A percentile compares a stretch with the other conserved stretches of the same genome.
These are phyloP conservation scores for Aureobasidium sp. DNA, from an alignment of 2,329 filamentous ascomycete species.

Conservation along the genomic window DNA sequence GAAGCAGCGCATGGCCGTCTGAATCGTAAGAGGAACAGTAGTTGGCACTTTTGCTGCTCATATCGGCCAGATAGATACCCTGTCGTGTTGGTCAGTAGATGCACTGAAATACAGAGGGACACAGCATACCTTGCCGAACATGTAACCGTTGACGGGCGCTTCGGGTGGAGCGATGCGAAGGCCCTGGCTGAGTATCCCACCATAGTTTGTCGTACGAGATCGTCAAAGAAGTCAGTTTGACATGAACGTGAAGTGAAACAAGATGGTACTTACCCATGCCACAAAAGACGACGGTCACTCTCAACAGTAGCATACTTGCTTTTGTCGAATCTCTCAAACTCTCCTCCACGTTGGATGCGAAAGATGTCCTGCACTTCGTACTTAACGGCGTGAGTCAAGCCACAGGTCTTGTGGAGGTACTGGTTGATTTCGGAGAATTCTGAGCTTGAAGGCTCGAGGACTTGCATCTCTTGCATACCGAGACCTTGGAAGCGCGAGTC, in stretches of 20 bases:
- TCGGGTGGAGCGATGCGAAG: slow-evolving; percentile 84
- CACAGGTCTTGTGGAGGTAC: slow-evolving; percentile 63
- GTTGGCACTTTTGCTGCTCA: slow-evolving; percentile 72
- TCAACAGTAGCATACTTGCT: slow-evolving; percentile 45
- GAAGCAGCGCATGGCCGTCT: slow-evolving; percentile 63
- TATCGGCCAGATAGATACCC: slow-evolving; percentile 77
- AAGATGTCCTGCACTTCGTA: slow-evolving; percentile 70
- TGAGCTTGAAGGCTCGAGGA: slow-evolving; percentile 48
- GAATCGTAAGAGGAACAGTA: slow-evolving; percentile 58
- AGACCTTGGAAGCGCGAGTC: slow-evolving; percentile 68
- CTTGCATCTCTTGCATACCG: slow-evolving; percentile 68
- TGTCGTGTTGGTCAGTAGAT: background rate
- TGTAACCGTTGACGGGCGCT: slow-evolving; percentile 56
- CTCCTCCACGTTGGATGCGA: slow-evolving; percentile 69
- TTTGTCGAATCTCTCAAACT: slow-evolving; percentile 60
- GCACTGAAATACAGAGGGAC: background rate
- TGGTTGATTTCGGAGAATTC: slow-evolving; percentile 61
- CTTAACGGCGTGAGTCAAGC: slow-evolving; percentile 55
- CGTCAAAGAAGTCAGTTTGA: no score
- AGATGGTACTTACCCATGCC: slow-evolving; percentile 56
- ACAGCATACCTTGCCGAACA: slow-evolving; percentile 59
- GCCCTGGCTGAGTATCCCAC: slow-evolving; percentile 79
- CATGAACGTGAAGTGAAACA: no score
- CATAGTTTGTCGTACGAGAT: slow-evolving; percentile 61
- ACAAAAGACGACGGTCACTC: slow-evolving; percentile 69